Percentiles rank a stretch among this genome's conserved stretches.
Evolutionary conservation across 495 filamentous ascomycete species (phyloP).

Genomic region (Sporormia fimetaria): DNA sequence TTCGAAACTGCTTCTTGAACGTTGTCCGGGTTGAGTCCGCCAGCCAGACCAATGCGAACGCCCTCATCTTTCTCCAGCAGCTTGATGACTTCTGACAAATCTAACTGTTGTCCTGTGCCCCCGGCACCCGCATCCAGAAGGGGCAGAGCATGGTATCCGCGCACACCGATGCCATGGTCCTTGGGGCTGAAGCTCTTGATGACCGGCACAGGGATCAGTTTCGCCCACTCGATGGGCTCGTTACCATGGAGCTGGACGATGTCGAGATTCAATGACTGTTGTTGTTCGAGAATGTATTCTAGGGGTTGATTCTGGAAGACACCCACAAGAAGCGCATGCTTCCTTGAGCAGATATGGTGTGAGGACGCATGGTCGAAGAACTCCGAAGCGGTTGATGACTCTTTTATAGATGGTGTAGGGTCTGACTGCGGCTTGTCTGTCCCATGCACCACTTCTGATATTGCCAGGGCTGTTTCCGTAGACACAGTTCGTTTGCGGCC

Average conservation of each 20-base stretch:
- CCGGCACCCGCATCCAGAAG: slow-evolving; percentile 79
- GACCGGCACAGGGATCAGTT: slow-evolving; percentile 76
- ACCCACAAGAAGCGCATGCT: slow-evolving; percentile 71
- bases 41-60: slow-evolving; percentile 65
- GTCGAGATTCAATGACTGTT: slow-evolving; percentile 68
- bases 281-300: slow-evolving; percentile 62
- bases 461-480: slow-evolving; percentile 62
- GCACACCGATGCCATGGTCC: slow-evolving; percentile 54
- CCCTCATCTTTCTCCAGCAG: slow-evolving; percentile 50
- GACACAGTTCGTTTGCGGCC: slow-evolving; percentile 68
- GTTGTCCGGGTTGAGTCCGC: slow-evolving; percentile 68
- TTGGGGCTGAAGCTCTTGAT: slow-evolving; percentile 68
- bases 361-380: slow-evolving; percentile 51
- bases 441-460: slow-evolving; percentile 65
- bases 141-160: slow-evolving; percentile 73
- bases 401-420: neutral
- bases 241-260: slow-evolving; percentile 84
- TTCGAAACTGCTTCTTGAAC: slow-evolving; percentile 50
- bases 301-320: slow-evolving; percentile 90
- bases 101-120: slow-evolving; percentile 65
- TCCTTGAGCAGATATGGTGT: slow-evolving; percentile 40
- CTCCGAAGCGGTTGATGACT: slow-evolving; percentile 35
- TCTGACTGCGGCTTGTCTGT: slow-evolving; percentile 27
- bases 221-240: slow-evolving; percentile 87
- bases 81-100: slow-evolving; percentile 51